Percentiles rank a stretch among this genome's conserved stretches.
Conservation (phyloP, 306 rosid species). For the Pachyrhizus erosus region DNA sequence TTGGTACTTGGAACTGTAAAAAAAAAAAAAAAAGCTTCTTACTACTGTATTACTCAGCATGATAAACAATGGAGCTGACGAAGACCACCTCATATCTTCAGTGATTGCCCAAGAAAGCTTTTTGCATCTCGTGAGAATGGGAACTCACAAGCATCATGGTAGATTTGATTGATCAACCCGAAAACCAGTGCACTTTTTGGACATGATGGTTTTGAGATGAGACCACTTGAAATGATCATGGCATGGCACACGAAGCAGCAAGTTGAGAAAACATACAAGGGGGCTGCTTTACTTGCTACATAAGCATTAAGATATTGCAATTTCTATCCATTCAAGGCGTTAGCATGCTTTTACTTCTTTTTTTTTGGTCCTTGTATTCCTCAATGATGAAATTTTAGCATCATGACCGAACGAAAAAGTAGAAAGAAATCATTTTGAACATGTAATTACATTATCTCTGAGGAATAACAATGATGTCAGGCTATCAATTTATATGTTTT, state of each 20-base stretch:
- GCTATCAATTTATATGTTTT: no score
- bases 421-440: not conserved
- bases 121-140: not conserved
- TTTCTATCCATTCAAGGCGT: not conserved
- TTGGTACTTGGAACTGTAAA: not conserved
- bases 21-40: no score
- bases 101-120: no score
- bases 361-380: constrained; percentile 1
- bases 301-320: constrained; percentile 1
- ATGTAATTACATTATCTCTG: not conserved
- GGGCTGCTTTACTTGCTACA: not conserved
- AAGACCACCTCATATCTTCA: no score
- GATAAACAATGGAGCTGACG: not conserved
- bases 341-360: not conserved
- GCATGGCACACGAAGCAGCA: constrained; percentile 1
- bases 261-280: not conserved
- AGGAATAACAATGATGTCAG: not conserved
- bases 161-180: not conserved
- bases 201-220: not conserved
- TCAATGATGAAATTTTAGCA: not conserved
- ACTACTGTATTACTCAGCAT: no score
- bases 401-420: not conserved
- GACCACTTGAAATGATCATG: constrained; percentile 1
- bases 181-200: not conserved
- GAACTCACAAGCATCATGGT: not conserved